Conservation (phyloP, 441 rosid species). For the Croton setiger region DNA sequence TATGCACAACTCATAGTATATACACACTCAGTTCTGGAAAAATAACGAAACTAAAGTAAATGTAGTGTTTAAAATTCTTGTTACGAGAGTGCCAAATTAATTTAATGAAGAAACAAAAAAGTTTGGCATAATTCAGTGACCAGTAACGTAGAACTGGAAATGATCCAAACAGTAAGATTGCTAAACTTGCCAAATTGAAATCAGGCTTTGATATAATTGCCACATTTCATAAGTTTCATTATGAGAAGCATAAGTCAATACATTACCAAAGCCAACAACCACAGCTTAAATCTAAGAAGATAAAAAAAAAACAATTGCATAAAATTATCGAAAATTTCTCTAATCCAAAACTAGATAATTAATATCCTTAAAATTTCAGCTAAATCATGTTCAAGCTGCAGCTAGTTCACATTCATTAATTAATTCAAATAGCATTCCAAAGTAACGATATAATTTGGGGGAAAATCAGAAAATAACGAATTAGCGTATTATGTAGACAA, state of each 20-base stretch:
- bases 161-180: too few relatives aligned
- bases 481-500: neutral
- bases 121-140: too few relatives aligned
- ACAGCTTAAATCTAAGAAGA: neutral
- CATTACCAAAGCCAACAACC: neutral
- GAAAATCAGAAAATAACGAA: neutral
- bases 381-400: neutral
- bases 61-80: neutral
- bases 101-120: too few relatives aligned
- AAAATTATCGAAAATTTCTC: neutral
- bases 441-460: neutral
- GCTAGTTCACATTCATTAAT: neutral
- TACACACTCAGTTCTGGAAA: neutral
- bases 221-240: too few relatives aligned
- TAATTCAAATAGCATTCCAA: neutral
- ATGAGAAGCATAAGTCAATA: neutral
- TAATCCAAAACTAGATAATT: neutral
- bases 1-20: neutral
- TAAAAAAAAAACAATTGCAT: too few relatives aligned
- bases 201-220: neutral
- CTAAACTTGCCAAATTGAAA: too few relatives aligned
- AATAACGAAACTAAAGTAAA: neutral
- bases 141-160: too few relatives aligned
- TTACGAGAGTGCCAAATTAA: too few relatives aligned
- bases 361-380: neutral